These are phyloP conservation scores for Peterozyma toletana DNA, from an alignment of 805 yeast genomes.

Conservation along the genomic window DNA sequence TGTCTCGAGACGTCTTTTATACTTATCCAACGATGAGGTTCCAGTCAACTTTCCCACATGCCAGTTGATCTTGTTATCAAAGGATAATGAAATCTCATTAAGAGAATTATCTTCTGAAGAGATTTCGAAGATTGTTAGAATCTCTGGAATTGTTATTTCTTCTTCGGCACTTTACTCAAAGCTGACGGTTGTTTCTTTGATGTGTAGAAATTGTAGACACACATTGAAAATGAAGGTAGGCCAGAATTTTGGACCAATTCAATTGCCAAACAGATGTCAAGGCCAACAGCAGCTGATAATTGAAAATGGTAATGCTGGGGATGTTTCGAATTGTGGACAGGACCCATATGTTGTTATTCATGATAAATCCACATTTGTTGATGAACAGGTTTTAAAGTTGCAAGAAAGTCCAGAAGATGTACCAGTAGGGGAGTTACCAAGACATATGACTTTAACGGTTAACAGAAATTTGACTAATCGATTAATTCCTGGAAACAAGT, in stretches of 20 bases:
- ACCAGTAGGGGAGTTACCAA: slow-evolving; percentile 98
- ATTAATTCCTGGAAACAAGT: slow-evolving; percentile 92
- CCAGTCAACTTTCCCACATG: slow-evolving; percentile 64
- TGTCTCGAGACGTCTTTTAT: slow-evolving; percentile 70
- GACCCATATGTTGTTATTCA: slow-evolving; percentile 93
- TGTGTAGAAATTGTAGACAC: slow-evolving; percentile 86
- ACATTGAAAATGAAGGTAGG: slow-evolving; percentile 55
- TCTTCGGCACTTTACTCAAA: slow-evolving; percentile 84
- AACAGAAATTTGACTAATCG: slow-evolving; percentile 86
- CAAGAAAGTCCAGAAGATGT: slow-evolving; percentile 99
- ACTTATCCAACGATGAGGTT: slow-evolving; percentile 42
- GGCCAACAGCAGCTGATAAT: slow-evolving; percentile 34
- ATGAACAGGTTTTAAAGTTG: slow-evolving; percentile 87
- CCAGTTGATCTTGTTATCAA: slow-evolving; percentile 72
- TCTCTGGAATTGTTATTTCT: slow-evolving; percentile 89
- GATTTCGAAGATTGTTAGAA: slow-evolving; percentile 81
- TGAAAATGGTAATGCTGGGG: slow-evolving; percentile 32
- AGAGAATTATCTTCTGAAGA: slow-evolving; percentile 82
- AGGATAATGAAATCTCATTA: slow-evolving; percentile 64
- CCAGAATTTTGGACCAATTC: slow-evolving; percentile 65
- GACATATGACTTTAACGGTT: slow-evolving; percentile 80
- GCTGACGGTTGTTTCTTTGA: slow-evolving; percentile 74
- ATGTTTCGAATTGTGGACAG: slow-evolving; percentile 63
- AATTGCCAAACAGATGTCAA: slow-evolving; percentile 62
- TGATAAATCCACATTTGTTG: slow-evolving; percentile 88